These are phyloP conservation scores for Beta lomatogona DNA, from an alignment of 179 eudicot species.

Conservation along the genomic window DNA sequence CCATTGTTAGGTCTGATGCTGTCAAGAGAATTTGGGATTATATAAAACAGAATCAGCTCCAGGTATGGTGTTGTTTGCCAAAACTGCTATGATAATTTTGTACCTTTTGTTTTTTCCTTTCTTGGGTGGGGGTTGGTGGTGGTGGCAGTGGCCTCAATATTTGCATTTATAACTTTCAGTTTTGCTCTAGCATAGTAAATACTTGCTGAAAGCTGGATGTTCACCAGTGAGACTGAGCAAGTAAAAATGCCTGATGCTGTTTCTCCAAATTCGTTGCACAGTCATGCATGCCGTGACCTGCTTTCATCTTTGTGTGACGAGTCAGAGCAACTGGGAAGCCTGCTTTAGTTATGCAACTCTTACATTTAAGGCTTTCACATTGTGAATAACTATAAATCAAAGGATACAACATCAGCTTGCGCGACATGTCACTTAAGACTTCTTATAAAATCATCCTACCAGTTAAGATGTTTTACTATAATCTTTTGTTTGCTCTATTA, in stretches of 20 bases:
- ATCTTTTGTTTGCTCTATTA: too few species aligned
- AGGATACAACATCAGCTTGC: too few species aligned
- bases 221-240: background rate
- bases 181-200: background rate
- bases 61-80: constrained; percentile 46
- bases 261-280: background rate
- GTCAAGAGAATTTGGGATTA: constrained; percentile 90
- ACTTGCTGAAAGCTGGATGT: background rate
- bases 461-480: too few species aligned
- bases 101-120: background rate
- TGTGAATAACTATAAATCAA: too few species aligned
- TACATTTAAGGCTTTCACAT: background rate
- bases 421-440: too few species aligned
- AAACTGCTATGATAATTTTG: background rate
- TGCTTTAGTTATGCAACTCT: background rate
- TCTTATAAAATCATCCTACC: too few species aligned
- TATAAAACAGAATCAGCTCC: constrained; percentile 76
- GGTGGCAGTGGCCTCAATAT: background rate
- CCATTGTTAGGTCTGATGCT: constrained; percentile 63
- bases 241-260: background rate
- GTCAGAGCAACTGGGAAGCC: background rate
- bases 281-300: background rate
- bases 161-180: background rate
- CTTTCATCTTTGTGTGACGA: background rate
- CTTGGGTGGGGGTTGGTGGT: background rate